Evolutionary conservation across 768 basidiomycete genomes (phyloP), one percentile per base, ranked within the genome.

Genomic region (Cantharellus anzutake): DNA sequence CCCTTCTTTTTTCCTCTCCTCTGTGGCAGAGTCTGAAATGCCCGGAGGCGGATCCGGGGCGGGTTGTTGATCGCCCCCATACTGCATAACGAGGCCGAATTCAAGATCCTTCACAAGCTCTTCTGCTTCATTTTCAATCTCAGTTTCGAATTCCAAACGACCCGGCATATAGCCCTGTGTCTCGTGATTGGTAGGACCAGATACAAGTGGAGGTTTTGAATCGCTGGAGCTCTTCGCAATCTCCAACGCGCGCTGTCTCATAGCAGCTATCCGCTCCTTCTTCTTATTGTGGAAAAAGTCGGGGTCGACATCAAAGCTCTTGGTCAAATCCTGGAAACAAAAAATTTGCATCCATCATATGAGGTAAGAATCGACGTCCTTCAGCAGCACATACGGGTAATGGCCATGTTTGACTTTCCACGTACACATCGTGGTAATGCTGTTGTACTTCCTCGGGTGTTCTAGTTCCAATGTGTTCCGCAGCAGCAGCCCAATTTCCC

Each of bases 71-170:
- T 88, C 87, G 2, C 94, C 96, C 1, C 86, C 92, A 67, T 80
- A 94, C 40, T 81, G 78, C 29, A 79, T 74, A 62, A 89, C 89
- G n/a, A 92, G 72, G 2, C 89, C 94, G 65, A 97, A 97, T 68
- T 98, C 93, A 63, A 99, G 75, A 68, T 97, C 91, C 70, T 97
- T 98, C 63, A 97, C 84, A 2, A 89, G 71, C 66, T 93, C 84
- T 68, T 99, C 94, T 0, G 94, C 94, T 57, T 99, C 94, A 68
- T 99, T 96, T 67, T 97, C 93, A 3, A 90, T 73, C 70, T 99
- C 94, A 65, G 93, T 92, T 68, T 99, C 94, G 68, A 99, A 99
- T 70, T 99, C 94, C 41, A 99, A 76, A n/a, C 94, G 83, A 14
- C 94, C 94, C 4, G 94, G 94, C 67, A 99, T 83, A 72, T 84